Percentiles rank a stretch among this genome's conserved stretches.
Evolutionary conservation across 2,329 filamentous ascomycete genomes (phyloP).

Genomic region (Diaporthe nobilis): DNA sequence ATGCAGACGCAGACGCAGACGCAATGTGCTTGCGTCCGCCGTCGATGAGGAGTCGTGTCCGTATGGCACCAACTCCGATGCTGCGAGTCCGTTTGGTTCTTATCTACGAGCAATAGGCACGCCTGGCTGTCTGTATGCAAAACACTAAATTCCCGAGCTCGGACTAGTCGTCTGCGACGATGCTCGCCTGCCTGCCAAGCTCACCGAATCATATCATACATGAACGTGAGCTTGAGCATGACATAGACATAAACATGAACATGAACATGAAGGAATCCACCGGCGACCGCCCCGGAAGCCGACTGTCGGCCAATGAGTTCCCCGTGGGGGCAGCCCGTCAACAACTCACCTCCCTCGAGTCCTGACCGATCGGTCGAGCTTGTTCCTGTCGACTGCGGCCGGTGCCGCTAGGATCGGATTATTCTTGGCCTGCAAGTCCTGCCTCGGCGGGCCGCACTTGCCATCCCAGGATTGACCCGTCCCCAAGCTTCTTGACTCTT

Average conservation of each 20-base stretch:
- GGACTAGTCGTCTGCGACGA: slow-evolving; percentile 7
- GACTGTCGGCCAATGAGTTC: not conserved
- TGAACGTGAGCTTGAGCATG: not conserved
- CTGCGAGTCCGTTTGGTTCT: not conserved
- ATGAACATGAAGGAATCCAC: no score
- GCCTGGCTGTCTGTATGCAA: slow-evolving; percentile 12
- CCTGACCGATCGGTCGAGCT: slow-evolving; percentile 20
- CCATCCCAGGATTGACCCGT: slow-evolving; percentile 20
- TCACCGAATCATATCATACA: not conserved
- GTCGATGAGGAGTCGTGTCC: not conserved
- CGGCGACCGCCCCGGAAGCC: not conserved
- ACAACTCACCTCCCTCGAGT: no score
- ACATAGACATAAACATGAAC: not conserved
- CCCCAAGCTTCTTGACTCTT: slow-evolving; percentile 8
- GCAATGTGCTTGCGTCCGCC: slow-evolving; percentile 7
- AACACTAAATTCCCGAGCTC: slow-evolving; percentile 19
- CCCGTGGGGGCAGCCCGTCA: slow-evolving; percentile 4
- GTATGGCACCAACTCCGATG: not conserved
- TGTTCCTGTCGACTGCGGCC: slow-evolving; percentile 11
- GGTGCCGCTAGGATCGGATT: slow-evolving; percentile 19
- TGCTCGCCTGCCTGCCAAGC: not conserved
- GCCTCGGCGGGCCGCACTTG: slow-evolving; percentile 23
- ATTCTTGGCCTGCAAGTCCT: slow-evolving; percentile 19
- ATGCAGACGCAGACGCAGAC: slow-evolving; percentile 11
- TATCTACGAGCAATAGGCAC: slow-evolving; percentile 19